These are phyloP conservation scores for Gonapodya sp. DNA, from an alignment of 192 early-diverging fungal species.

Conservation along the genomic window DNA sequence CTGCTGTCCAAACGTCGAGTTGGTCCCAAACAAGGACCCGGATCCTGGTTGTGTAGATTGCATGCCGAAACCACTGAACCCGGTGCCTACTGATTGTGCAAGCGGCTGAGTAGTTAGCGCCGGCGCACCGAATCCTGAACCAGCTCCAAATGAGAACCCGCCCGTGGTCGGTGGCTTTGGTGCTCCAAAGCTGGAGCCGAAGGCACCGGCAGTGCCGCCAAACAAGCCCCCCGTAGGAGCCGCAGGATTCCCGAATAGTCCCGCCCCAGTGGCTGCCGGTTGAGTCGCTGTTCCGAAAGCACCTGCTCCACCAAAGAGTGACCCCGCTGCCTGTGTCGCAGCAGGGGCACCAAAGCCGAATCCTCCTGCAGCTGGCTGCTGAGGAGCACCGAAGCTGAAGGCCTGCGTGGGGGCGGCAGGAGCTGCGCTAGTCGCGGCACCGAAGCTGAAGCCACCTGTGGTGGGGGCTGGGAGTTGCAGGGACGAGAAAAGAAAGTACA, in stretches of 20 bases:
- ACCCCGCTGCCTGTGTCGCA: neutral
- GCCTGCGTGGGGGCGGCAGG: neutral
- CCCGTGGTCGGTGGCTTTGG: constrained; percentile 11
- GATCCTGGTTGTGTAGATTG: neutral
- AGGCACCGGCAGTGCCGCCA: constrained; percentile 16
- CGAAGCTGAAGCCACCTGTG: constrained; percentile 7
- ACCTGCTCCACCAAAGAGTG: constrained; percentile 18
- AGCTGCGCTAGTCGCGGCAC: constrained; percentile 6
- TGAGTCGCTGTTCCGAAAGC: neutral
- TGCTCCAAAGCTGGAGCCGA: constrained; percentile 11
- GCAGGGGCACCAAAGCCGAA: neutral
- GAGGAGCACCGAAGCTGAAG: neutral
- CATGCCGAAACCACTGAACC: neutral
- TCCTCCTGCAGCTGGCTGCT: constrained; percentile 7
- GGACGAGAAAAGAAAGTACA: neutral
- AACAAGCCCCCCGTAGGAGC: constrained; percentile 19
- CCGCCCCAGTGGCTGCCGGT: neutral
- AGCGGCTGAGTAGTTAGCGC: constrained; percentile 9
- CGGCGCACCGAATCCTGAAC: constrained; percentile 13
- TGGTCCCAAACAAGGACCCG: neutral
- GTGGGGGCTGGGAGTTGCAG: neutral
- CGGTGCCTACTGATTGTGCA: neutral
- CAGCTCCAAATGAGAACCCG: constrained; percentile 7
- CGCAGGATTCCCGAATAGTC: constrained; percentile 22
- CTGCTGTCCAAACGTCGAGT: neutral